Base-by-base conservation (phyloP, 129 eudicot genomes). In the Pulicaria dysenterica region DNA sequence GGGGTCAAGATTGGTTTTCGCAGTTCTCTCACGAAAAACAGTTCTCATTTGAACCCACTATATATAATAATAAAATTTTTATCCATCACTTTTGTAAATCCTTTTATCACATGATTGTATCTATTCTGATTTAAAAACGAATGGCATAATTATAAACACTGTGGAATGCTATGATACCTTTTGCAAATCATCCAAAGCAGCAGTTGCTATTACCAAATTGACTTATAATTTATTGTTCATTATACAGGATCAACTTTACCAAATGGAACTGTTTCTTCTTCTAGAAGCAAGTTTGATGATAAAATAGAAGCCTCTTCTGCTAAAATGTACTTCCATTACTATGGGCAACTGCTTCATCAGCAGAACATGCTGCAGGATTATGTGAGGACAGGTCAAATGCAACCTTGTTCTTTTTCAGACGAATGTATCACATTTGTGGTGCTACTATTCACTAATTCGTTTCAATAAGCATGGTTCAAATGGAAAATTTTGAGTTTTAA, bases 291-390 rank as follows among this genome's bases (percentile, higher is more conserved):
- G 82, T 90, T 95, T 59, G 99, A 95, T 77, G 88, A 86, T 69
- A 95, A 95, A 74, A 90, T 88, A 73, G 99, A 95, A 83, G 83
- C 95, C 67, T 88, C 97, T 55, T 88, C 97, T 74, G 96, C 99
- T 45, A 90, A 90, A 79, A 95, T 90, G 97, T 95, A 95, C 78
- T 95, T 95, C 66, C 99, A 90, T 77, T 90, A 95, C 82, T 95
- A 95, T 15, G 96, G 97, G 39, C 99, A 90, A 69, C 80, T 95
- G 67, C 84, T 94, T 37, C 97, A 90, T 83, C 99, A 95, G 84
- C 99, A 95, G 82, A 95, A 95, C 80, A 95, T 95, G 99, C 37
- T 95, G 84, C 97, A 95, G 86, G 99, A 95, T 77, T 95, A 90
- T 67, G 97, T 95, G 88, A 91, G 99, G 75, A 95, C 97, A 88